A percentile compares a stretch with the other conserved stretches of the same genome.
phyloP scores from a whole-genome alignment of 768 basidiomycete species.

The Epithele typhae region DNA sequence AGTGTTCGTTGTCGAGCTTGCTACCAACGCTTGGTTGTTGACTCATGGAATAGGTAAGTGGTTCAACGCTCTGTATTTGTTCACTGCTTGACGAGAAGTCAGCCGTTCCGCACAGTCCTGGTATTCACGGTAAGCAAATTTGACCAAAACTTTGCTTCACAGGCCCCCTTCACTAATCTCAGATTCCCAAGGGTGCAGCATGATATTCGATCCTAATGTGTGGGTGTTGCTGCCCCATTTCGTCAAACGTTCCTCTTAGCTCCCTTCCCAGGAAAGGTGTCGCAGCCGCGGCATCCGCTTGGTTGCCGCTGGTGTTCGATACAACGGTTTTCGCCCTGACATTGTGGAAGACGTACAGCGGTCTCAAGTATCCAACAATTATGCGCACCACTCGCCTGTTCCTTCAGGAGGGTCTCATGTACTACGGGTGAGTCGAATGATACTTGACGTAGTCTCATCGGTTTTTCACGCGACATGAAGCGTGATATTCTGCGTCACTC shows the following conservation, averaged over 20 bases:
- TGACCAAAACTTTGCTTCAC: no score
- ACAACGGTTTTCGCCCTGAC: conserved; percentile 32
- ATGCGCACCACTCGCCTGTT: conserved; percentile 22
- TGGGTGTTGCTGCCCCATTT: no score
- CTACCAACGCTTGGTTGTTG: conserved; percentile 52
- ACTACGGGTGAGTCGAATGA: conserved; percentile 26
- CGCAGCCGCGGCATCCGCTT: conserved; percentile 34
- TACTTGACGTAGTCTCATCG: no score
- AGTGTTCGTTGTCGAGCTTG: conserved; percentile 42
- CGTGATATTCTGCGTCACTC: conserved; percentile 34
- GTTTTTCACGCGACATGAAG: no score
- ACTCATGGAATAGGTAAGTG: conserved; percentile 45
- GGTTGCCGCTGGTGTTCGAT: conserved; percentile 38
- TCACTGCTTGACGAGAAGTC: no score
- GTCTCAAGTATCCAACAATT: conserved; percentile 15
- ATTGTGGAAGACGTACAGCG: conserved; percentile 26
- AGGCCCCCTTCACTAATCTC: no score
- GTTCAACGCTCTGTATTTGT: no score
- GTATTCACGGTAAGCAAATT: no score
- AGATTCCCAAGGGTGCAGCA: conserved; percentile 38
- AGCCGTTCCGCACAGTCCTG: no score
- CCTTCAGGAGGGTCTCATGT: conserved; percentile 31
- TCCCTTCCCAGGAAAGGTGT: conserved; percentile 1
- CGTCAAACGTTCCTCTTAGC: no score
- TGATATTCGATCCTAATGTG: conserved; percentile 29